Percentiles rank a stretch among this genome's conserved stretches.
Conservation (phyloP, 805 yeast genomes). For the Cyberlindnera saturnus region DNA sequence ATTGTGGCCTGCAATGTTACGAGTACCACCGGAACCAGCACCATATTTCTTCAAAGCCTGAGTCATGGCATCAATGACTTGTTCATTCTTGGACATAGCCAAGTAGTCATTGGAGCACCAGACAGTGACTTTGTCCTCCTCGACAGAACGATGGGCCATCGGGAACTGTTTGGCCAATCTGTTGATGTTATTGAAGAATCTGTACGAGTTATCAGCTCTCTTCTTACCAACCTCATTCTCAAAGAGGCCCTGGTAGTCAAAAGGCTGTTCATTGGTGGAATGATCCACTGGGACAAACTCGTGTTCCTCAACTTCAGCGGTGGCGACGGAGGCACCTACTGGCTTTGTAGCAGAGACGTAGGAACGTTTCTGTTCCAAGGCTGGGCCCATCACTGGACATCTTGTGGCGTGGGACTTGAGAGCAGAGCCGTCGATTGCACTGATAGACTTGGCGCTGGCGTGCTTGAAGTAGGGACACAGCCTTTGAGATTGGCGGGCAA, state of each 20-base stretch:
- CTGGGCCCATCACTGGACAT: conserved; percentile 92
- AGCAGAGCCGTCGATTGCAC: conserved; percentile 40
- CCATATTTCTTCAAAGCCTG: conserved; percentile 82
- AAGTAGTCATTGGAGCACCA: conserved; percentile 99
- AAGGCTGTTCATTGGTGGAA: conserved; percentile 43
- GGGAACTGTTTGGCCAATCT: conserved; percentile 94
- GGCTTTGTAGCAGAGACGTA: conserved; percentile 30
- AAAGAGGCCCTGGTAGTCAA: conserved; percentile 70
- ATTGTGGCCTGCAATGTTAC: conserved; percentile 98
- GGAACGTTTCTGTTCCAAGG: conserved; percentile 40
- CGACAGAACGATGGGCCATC: conserved; percentile 72
- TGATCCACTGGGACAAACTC: conserved; percentile 24
- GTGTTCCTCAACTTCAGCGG: conserved; percentile 22
- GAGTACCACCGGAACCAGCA: conserved; percentile 98
- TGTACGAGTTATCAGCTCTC: conserved; percentile 84
- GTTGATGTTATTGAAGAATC: conserved; percentile 95
- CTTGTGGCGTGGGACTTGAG: conserved; percentile 47
- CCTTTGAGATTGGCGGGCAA: conserved; percentile 68
- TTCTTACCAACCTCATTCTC: conserved; percentile 63
- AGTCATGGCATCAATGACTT: conserved; percentile 72
- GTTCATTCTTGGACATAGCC: conserved; percentile 84
- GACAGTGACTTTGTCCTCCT: conserved; percentile 84
- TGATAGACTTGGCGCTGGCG: conserved; percentile 49
- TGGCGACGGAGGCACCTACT: conserved; percentile 23
- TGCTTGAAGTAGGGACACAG: conserved; percentile 78